Conservation (phyloP, 352 stramenopile species). For the Globisporangium camurandrum region DNA sequence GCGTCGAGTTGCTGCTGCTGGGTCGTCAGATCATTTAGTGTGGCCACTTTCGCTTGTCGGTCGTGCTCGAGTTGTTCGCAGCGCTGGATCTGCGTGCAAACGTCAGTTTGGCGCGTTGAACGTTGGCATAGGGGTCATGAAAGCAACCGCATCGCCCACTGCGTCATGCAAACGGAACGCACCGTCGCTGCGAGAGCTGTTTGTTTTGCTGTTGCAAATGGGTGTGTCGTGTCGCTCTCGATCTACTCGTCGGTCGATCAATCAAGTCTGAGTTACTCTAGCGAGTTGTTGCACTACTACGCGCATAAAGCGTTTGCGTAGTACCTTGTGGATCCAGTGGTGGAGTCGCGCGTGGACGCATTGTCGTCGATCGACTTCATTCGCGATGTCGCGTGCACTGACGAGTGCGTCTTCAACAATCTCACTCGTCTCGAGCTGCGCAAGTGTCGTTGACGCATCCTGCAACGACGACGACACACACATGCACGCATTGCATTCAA, state of each 20-base stretch:
- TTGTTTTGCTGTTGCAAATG: neutral
- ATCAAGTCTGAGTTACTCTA: neutral
- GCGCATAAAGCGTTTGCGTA: neutral
- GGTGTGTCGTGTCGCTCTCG: neutral
- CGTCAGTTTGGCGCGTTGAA: no score
- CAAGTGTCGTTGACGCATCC: neutral
- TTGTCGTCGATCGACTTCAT: neutral
- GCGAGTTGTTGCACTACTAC: no score
- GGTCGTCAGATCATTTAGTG: neutral
- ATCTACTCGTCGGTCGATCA: neutral
- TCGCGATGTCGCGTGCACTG: neutral
- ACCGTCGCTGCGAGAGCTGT: neutral
- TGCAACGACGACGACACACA: no score
- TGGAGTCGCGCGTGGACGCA: neutral
- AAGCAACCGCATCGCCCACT: no score
- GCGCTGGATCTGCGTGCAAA: neutral
- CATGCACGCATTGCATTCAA: no score
- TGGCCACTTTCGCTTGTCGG: neutral
- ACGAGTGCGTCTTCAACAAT: neutral
- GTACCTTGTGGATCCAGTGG: neutral
- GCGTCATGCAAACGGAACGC: neutral
- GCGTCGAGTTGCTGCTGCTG: neutral
- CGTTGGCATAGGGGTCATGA: no score
- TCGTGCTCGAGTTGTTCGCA: neutral
- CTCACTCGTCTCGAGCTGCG: slow-evolving; percentile 3